phyloP scores from a whole-genome alignment of 495 filamentous ascomycete species.

The Copromyces sp. region DNA sequence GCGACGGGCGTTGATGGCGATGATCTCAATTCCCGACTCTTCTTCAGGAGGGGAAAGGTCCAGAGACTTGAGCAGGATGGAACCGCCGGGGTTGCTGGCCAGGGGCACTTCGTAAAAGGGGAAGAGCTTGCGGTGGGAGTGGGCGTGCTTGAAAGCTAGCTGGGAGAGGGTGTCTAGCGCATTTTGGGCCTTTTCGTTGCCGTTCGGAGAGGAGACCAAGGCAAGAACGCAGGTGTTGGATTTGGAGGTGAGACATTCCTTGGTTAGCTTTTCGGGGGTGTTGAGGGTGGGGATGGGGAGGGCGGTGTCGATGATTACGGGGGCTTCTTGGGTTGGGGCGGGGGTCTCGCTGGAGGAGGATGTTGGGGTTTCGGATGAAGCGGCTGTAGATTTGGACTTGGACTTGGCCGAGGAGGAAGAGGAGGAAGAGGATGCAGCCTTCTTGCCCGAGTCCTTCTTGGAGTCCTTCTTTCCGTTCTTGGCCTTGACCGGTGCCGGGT shows the following conservation, averaged over 20 bases:
- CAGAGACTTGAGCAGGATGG: conserved; percentile 49
- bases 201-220: conserved; percentile 47
- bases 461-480: conserved; percentile 46
- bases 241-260: conserved; percentile 63
- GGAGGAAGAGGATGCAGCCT: conserved; percentile 39
- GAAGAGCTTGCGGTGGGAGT: conserved; percentile 58
- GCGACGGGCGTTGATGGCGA: conserved; percentile 75
- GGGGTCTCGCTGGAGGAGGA: conserved; percentile 23
- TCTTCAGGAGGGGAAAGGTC: conserved; percentile 36
- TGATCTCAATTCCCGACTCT: conserved; percentile 40
- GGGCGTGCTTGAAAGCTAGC: conserved; percentile 60
- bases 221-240: conserved; percentile 80
- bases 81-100: conserved; percentile 45
- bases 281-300: conserved; percentile 42
- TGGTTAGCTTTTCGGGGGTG: conserved; percentile 45
- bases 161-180: conserved; percentile 61
- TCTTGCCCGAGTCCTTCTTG: conserved; percentile 23
- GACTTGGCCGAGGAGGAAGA: conserved; percentile 33
- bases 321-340: conserved; percentile 27
- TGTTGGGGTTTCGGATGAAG: conserved; percentile 24
- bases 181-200: conserved; percentile 42
- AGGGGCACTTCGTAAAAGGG: conserved; percentile 68
- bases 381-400: conserved; percentile 7
- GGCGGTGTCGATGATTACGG: conserved; percentile 41
- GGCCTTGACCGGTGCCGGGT: conserved; percentile 41